These are phyloP conservation scores for Leishmania lainsoni DNA, from an alignment of 208 protist species.

Conservation along the genomic window DNA sequence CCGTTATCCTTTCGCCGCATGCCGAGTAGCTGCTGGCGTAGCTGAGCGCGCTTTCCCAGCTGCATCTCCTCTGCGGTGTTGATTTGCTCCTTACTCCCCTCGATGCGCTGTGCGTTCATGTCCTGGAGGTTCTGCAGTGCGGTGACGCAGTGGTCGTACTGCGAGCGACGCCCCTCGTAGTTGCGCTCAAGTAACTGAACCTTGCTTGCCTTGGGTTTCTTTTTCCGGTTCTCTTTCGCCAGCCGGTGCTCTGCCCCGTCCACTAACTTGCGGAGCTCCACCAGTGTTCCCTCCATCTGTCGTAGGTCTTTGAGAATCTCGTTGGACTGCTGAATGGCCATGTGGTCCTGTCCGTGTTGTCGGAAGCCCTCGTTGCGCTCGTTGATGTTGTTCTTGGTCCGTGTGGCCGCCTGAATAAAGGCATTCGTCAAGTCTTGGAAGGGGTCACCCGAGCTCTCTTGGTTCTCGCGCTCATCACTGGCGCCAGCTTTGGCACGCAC, in stretches of 20 bases:
- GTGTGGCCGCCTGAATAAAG: slow-evolving; percentile 48
- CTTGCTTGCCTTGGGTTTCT: slow-evolving; percentile 54
- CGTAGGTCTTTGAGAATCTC: slow-evolving; percentile 66
- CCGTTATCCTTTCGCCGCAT: slow-evolving; percentile 39
- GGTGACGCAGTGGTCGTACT: slow-evolving; percentile 54
- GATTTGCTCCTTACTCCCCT: slow-evolving; percentile 31
- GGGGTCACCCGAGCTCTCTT: slow-evolving; percentile 51
- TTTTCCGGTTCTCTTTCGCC: slow-evolving; percentile 46
- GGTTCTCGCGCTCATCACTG: slow-evolving; percentile 45
- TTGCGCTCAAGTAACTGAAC: slow-evolving; percentile 47
- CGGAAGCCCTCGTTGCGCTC: slow-evolving; percentile 61
- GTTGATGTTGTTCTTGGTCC: slow-evolving; percentile 58
- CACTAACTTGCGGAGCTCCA: slow-evolving; percentile 54
- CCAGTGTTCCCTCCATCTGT: slow-evolving; percentile 54
- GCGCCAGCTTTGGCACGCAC: slow-evolving; percentile 55
- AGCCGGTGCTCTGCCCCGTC: slow-evolving; percentile 46
- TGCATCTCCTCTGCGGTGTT: slow-evolving; percentile 46
- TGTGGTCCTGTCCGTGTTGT: slow-evolving; percentile 56
- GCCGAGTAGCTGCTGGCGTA: slow-evolving; percentile 55
- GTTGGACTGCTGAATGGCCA: slow-evolving; percentile 68
- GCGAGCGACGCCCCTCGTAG: slow-evolving; percentile 34
- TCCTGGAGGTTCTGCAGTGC: slow-evolving; percentile 58
- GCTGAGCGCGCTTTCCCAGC: slow-evolving; percentile 52
- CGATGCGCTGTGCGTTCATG: slow-evolving; percentile 49
- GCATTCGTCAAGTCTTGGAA: slow-evolving; percentile 53